These are phyloP conservation scores for Penstemon eatonii DNA, from an alignment of 257 asterid genomes.

Conservation along the genomic window DNA sequence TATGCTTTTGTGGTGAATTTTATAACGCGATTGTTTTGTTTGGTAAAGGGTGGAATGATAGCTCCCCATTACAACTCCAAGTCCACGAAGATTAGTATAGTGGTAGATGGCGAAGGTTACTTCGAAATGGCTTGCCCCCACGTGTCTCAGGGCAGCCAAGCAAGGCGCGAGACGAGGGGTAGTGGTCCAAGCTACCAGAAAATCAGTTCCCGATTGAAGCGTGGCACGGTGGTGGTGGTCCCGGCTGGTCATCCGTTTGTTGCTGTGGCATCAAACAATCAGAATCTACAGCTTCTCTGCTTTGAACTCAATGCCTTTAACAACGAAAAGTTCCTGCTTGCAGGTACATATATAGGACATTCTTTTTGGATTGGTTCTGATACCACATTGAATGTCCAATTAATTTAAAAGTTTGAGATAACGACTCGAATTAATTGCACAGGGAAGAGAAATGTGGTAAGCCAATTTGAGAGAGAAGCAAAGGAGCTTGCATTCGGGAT, in stretches of 20 bases:
- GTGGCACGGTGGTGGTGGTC: constrained; percentile 50
- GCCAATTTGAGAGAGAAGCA: constrained; percentile 53
- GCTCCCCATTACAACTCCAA: constrained; percentile 54
- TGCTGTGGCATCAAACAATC: constrained; percentile 49
- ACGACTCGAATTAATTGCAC: neutral
- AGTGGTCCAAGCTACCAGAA: constrained; percentile 38
- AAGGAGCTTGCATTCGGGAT: constrained; percentile 61
- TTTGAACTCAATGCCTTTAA: constrained; percentile 48
- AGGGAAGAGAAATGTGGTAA: constrained; percentile 57
- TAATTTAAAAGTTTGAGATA: too few species aligned
- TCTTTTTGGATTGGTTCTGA: too few species aligned
- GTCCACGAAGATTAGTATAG: constrained; percentile 43
- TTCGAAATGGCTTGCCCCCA: constrained; percentile 80
- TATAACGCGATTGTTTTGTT: neutral
- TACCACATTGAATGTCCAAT: too few species aligned
- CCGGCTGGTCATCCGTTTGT: constrained; percentile 81
- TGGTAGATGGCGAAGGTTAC: constrained; percentile 60
- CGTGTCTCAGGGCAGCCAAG: constrained; percentile 28
- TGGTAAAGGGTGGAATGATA: constrained; percentile 60
- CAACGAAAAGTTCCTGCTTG: constrained; percentile 46
- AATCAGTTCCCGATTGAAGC: constrained; percentile 40
- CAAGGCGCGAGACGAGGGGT: neutral
- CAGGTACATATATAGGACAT: constrained; percentile 31
- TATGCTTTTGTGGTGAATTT: too few species aligned
- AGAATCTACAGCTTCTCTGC: constrained; percentile 52